A percentile compares a stretch with the other conserved stretches of the same genome.
phyloP scores from a whole-genome alignment of 2,329 filamentous ascomycete genomes.

The Metarhizium guizhouense region DNA sequence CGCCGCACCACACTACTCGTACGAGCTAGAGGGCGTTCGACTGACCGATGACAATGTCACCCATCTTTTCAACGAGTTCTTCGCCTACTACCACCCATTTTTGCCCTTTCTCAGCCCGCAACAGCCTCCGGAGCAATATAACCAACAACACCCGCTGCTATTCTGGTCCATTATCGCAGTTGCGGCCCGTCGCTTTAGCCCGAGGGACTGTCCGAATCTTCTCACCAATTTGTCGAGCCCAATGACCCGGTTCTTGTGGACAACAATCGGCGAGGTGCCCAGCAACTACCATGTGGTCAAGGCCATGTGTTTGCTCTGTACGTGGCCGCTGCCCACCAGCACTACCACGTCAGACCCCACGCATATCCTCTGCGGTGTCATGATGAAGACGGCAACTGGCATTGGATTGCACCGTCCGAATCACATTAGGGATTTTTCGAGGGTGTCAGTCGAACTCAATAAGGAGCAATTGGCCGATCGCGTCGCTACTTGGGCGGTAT shows the following conservation, averaged over 20 bases:
- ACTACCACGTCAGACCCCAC: conserved; percentile 73
- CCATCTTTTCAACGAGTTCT: conserved; percentile 66
- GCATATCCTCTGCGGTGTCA: conserved; percentile 71
- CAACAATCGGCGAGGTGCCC: conserved; percentile 66
- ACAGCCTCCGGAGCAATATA: conserved; percentile 63
- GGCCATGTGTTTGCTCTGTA: conserved; percentile 69
- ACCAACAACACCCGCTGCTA: conserved; percentile 67
- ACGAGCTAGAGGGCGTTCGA: conserved; percentile 55
- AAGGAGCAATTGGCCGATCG: conserved; percentile 73
- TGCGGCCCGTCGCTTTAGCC: conserved; percentile 60
- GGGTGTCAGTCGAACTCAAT: conserved; percentile 64
- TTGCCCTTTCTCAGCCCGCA: conserved; percentile 63
- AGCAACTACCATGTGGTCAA: conserved; percentile 76
- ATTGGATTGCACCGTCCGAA: conserved; percentile 75
- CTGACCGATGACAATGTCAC: conserved; percentile 54
- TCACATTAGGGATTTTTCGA: conserved; percentile 74
- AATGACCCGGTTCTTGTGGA: conserved; percentile 65
- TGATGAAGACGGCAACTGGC: conserved; percentile 82
- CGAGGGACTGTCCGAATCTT: conserved; percentile 46
- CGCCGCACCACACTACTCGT: conserved; percentile 47
- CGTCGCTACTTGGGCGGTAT: conserved; percentile 74
- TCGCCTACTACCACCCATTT: conserved; percentile 67
- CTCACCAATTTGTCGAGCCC: conserved; percentile 60
- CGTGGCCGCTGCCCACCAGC: conserved; percentile 76
- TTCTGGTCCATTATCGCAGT: conserved; percentile 80